These are phyloP conservation scores for Pouteria campechiana DNA, from an alignment of 179 eudicot species.

Conservation along the genomic window DNA sequence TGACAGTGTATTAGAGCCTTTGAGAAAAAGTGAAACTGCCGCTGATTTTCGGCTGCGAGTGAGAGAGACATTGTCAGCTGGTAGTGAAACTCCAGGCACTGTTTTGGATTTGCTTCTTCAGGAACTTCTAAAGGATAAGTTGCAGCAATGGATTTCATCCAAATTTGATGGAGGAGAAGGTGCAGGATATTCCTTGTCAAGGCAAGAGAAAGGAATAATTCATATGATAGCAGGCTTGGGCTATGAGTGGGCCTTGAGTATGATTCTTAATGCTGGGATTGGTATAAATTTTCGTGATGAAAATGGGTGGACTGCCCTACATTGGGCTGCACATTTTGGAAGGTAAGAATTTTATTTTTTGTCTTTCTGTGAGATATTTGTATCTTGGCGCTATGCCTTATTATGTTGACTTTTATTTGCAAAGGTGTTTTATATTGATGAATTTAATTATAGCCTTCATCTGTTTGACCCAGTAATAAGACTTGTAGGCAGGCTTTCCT, in stretches of 20 bases:
- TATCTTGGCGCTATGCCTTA: no score
- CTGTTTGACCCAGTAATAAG: no score
- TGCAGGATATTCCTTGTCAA: constrained; percentile 45
- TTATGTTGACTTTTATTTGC: no score
- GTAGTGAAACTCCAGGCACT: no score
- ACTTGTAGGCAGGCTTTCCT: no score
- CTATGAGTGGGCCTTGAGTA: constrained; percentile 80
- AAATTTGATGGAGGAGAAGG: constrained; percentile 15
- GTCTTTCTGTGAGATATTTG: no score
- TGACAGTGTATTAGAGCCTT: constrained; percentile 22
- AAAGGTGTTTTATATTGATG: no score
- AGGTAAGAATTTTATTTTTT: no score
- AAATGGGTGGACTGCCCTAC: constrained; percentile 96
- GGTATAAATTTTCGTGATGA: constrained; percentile 76
- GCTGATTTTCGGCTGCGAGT: constrained; percentile 55
- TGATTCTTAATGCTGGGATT: constrained; percentile 61
- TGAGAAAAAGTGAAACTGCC: constrained; percentile 18
- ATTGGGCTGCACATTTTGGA: constrained; percentile 98
- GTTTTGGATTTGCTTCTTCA: constrained; percentile 74
- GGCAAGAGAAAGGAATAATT: constrained; percentile 81
- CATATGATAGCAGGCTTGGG: constrained; percentile 91
- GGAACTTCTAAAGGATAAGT: constrained; percentile 70
- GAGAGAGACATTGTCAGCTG: constrained; percentile 44
- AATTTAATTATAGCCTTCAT: no score
- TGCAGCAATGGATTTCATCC: constrained; percentile 63